Conservation (phyloP, 768 basidiomycete species). For the Suillus discolor region DNA sequence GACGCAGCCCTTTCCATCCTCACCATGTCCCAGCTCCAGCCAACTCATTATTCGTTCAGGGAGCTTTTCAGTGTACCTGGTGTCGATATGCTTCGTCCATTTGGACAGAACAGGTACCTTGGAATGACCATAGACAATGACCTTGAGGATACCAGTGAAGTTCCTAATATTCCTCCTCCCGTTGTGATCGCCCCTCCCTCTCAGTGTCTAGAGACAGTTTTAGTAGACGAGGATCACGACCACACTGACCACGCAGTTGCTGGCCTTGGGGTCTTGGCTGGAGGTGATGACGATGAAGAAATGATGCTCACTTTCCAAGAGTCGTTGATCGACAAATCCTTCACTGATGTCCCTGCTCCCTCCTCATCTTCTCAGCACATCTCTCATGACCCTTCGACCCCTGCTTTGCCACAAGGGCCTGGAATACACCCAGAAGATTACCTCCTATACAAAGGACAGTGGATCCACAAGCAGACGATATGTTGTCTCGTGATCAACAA, state of each 20-base stretch:
- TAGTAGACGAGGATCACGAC: not conserved
- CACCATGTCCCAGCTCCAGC: not conserved
- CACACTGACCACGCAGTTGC: not conserved
- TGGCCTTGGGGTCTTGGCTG: not conserved
- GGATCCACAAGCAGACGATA: conserved; percentile 5
- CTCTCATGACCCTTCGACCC: not conserved
- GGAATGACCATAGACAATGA: not conserved
- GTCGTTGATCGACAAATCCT: not conserved
- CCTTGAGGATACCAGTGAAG: not conserved
- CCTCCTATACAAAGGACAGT: not conserved
- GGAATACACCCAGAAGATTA: not conserved
- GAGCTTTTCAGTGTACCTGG: not conserved
- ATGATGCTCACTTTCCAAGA: not conserved
- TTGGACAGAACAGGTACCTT: not conserved
- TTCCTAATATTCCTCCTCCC: not conserved
- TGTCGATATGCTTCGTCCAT: not conserved
- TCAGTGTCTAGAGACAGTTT: not conserved
- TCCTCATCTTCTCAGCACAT: not conserved
- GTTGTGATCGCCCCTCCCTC: not conserved
- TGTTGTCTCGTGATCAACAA: conserved; percentile 2
- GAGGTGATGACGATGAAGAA: not conserved
- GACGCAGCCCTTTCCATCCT: not conserved
- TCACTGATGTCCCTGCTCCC: too few species aligned
- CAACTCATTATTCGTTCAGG: not conserved
- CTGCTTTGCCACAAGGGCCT: not conserved